phyloP scores from a whole-genome alignment of 257 asterid genomes.

The Solanum rostratum region DNA sequence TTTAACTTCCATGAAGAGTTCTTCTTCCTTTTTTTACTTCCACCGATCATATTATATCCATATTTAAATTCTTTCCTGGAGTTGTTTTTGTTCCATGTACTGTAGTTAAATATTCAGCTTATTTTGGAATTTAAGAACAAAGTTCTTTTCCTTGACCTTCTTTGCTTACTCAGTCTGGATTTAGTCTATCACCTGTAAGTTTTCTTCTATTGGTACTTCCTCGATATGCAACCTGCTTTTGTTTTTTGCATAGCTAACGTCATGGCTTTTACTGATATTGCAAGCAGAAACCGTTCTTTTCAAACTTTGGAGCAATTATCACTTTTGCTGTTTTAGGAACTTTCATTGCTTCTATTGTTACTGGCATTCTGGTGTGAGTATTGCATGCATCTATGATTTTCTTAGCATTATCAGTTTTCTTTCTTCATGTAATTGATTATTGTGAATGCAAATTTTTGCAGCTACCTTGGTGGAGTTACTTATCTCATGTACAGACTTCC shows the following conservation, averaged over 20 bases:
- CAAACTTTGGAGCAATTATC: conserved; percentile 95
- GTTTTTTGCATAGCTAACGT: neutral
- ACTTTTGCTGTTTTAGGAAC: conserved; percentile 89
- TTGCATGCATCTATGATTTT: neutral
- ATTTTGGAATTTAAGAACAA: conserved; percentile 2
- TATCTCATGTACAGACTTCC: conserved; percentile 88
- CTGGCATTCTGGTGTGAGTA: conserved; percentile 93
- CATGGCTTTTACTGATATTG: conserved; percentile 6
- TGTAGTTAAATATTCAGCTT: conserved; percentile 1
- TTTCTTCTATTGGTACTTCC: neutral
- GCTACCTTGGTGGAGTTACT: conserved; percentile 78
- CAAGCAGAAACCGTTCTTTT: conserved; percentile 93
- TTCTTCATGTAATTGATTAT: neutral
- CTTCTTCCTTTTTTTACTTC: conserved; percentile 90
- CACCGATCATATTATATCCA: conserved; percentile 99
- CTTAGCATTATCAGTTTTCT: neutral
- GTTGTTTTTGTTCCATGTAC: neutral
- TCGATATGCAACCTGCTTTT: neutral
- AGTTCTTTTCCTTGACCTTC: conserved; percentile 45
- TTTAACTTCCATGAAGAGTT: conserved; percentile 99
- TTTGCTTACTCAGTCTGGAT: conserved; percentile 85
- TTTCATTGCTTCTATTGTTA: conserved; percentile 77
- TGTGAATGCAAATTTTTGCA: conserved; percentile 24
- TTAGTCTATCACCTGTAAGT: conserved; percentile 94
- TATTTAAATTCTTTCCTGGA: neutral